Conservation (phyloP, 2,329 filamentous ascomycete genomes). For the Epicoccum sorghinum region DNA sequence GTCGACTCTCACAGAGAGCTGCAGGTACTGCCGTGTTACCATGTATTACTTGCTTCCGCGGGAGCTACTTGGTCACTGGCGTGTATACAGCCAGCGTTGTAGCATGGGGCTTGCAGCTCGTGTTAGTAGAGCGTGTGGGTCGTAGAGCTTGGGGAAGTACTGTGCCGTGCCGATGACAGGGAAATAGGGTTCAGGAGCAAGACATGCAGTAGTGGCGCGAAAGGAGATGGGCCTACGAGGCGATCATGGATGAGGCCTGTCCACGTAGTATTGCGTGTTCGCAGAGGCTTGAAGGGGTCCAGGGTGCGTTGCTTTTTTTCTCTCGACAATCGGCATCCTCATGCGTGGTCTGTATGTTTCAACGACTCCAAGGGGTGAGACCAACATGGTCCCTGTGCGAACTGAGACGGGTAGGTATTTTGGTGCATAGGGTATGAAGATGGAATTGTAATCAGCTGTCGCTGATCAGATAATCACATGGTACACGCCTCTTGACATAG, state of each 20-base stretch:
- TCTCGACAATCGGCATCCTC: neutral
- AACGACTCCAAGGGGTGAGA: conserved; percentile 14
- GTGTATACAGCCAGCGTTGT: conserved; percentile 9
- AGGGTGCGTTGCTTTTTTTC: conserved; percentile 9
- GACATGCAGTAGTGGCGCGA: conserved; percentile 10
- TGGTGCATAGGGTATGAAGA: neutral
- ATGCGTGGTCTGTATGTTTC: neutral
- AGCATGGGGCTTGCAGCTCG: conserved; percentile 18
- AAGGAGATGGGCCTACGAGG: neutral
- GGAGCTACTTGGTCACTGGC: conserved; percentile 4
- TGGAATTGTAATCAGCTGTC: too few species aligned
- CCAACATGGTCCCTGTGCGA: conserved; percentile 1
- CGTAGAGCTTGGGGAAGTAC: conserved; percentile 2
- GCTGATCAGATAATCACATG: too few species aligned
- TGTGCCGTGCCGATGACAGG: conserved; percentile 12
- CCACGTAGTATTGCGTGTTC: conserved; percentile 5
- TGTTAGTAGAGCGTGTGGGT: conserved; percentile 1
- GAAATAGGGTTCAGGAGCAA: conserved; percentile 1
- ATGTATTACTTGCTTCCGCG: neutral
- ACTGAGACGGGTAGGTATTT: neutral
- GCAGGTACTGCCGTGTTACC: conserved; percentile 12
- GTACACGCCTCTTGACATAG: too few species aligned
- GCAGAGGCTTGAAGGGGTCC: conserved; percentile 10
- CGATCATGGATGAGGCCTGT: conserved; percentile 10
- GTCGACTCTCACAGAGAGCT: conserved; percentile 5